Conservation (phyloP, 1,139 yeast species). For the Zygoascus sp. region DNA sequence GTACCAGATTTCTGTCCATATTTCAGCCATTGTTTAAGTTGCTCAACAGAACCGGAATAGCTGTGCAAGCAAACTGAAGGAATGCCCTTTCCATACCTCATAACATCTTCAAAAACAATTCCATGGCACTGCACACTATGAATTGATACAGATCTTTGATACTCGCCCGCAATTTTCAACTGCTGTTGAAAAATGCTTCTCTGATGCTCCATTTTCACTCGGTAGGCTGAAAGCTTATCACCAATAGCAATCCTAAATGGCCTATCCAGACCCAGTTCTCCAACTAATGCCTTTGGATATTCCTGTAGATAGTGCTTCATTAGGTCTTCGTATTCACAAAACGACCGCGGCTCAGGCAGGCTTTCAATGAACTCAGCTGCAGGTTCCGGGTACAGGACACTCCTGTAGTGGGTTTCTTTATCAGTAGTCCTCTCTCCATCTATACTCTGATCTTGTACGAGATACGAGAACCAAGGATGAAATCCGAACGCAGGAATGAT, state of each 20-base stretch:
- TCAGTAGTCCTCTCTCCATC: no score
- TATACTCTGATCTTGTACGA: conserved; percentile 36
- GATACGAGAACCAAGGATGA: conserved; percentile 88
- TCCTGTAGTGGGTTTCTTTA: conserved; percentile 49
- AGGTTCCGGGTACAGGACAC: conserved; percentile 45
- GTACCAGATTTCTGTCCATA: conserved; percentile 16
- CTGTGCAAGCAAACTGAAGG: conserved; percentile 65
- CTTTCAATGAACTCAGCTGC: conserved; percentile 40
- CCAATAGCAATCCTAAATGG: conserved; percentile 57
- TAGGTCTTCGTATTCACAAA: conserved; percentile 39
- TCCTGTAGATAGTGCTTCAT: conserved; percentile 33
- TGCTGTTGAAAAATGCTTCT: conserved; percentile 46
- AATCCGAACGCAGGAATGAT: conserved; percentile 69
- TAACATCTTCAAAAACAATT: conserved; percentile 46
- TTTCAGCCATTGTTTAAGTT: conserved; percentile 52
- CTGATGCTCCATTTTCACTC: conserved; percentile 66
- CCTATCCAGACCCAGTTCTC: conserved; percentile 88
- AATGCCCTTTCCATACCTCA: conserved; percentile 20
- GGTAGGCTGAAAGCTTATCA: conserved; percentile 40
- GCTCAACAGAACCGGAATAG: conserved; percentile 74
- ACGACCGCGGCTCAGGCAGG: conserved; percentile 59
- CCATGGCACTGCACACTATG: conserved; percentile 86
- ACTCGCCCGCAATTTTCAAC: conserved; percentile 49
- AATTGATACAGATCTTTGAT: conserved; percentile 55
- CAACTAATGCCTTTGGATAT: conserved; percentile 44